Percentiles rank a stretch among this genome's conserved stretches.
phyloP scores from a whole-genome alignment of 352 stramenopile species.

The Phytophthora quininea region DNA sequence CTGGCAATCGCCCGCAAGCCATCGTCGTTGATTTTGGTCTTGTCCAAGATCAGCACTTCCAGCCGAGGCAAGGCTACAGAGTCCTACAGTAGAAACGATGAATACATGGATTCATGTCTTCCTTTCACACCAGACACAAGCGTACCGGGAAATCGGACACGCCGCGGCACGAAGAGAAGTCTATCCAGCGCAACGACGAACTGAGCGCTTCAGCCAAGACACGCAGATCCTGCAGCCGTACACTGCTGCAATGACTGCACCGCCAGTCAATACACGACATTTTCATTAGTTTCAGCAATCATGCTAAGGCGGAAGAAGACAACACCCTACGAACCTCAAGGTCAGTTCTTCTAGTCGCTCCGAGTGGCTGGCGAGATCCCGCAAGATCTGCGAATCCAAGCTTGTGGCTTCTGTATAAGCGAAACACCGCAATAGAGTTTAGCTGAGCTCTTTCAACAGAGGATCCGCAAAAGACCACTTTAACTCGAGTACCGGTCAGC shows the following conservation, averaged over 20 bases:
- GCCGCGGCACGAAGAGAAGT: constrained; percentile 58
- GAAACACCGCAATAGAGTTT: constrained; percentile 4
- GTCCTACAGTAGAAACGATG: constrained; percentile 13
- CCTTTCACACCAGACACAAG: not conserved
- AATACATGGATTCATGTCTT: too few relatives aligned
- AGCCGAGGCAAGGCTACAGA: constrained; percentile 39
- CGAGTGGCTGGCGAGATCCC: constrained; percentile 36
- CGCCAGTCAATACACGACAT: not conserved
- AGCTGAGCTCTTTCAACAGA: constrained; percentile 1
- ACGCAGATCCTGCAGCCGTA: constrained; percentile 41
- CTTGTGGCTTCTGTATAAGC: constrained; percentile 40
- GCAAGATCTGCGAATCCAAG: constrained; percentile 56
- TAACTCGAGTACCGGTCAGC: constrained; percentile 42
- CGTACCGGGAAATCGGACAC: constrained; percentile 50
- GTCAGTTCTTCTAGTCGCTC: constrained; percentile 48
- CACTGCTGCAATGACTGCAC: constrained; percentile 36
- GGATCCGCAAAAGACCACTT: not conserved
- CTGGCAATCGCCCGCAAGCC: constrained; percentile 42
- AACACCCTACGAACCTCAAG: constrained; percentile 40
- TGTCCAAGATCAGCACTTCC: constrained; percentile 72
- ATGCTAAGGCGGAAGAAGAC: not conserved
- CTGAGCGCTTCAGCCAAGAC: constrained; percentile 35
- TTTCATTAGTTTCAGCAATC: not conserved
- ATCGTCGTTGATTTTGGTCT: constrained; percentile 53
- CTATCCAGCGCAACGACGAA: constrained; percentile 46